Conservation (phyloP, 768 basidiomycete species). For the Podaxis mareebaensis region DNA sequence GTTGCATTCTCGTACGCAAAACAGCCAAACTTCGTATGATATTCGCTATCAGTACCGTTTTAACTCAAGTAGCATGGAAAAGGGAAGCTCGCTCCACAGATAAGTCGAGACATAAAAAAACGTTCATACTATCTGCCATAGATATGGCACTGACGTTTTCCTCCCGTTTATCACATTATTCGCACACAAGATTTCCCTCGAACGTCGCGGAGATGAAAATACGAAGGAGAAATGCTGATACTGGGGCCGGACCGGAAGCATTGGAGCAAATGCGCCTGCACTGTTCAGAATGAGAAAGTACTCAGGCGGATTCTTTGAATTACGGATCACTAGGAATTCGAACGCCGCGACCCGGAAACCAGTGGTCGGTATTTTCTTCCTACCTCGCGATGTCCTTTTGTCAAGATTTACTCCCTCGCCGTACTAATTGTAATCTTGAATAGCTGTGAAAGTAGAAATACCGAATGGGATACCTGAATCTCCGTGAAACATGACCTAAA, state of each 20-base stretch:
- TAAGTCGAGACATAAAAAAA: not conserved
- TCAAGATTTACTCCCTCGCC: not conserved
- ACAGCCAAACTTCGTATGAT: too few species aligned
- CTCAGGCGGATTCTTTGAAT: not conserved
- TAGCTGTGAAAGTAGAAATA: too few species aligned
- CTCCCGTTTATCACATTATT: not conserved
- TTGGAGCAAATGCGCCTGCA: not conserved
- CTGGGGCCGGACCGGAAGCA: not conserved
- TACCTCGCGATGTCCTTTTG: not conserved
- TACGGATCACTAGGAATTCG: not conserved
- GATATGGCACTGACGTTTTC: not conserved
- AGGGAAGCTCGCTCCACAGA: not conserved
- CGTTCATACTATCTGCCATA: not conserved
- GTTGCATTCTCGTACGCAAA: too few species aligned
- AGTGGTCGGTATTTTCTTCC: too few species aligned
- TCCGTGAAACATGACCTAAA: not conserved
- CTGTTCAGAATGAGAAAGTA: not conserved
- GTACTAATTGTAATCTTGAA: too few species aligned
- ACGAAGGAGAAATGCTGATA: not conserved
- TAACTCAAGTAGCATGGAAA: too few species aligned
- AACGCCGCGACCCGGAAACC: not conserved
- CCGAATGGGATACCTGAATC: not conserved
- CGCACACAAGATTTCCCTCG: conserved; percentile 7
- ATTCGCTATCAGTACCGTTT: too few species aligned
- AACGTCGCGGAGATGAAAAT: conserved; percentile 14